Evolutionary conservation across 2,329 filamentous ascomycete species (phyloP), one percentile per base, ranked within the genome.

Genomic region (Coniochaeta ligniaria): DNA sequence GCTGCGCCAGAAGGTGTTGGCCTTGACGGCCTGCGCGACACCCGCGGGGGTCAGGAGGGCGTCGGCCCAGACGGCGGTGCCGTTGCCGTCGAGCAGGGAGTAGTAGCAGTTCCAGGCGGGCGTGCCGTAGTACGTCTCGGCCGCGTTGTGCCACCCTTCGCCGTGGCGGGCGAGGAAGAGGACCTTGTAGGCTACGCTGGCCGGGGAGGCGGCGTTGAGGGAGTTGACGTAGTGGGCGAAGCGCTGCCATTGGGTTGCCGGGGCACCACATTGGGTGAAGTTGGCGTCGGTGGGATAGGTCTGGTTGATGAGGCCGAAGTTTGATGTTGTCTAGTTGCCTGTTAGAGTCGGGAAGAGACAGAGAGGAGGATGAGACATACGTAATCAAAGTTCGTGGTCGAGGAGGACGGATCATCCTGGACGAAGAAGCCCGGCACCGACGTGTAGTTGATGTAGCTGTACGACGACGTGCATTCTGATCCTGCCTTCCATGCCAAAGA

Each of bases 21-120:
- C 85, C 60, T 79, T 80, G 58, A 75, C 68, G 3, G 87, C 85
- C 71, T 91, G 84, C 1, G 71, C 68, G 24, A 81, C 68, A 6
- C 88, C 88, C 0, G 73, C 75, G 1, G 76, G 70, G 0, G 87
- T 90, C 50, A 91, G 78, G 14, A 81, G 76, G 1, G 88, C 78
- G 65, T 90, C 88, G 2, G 81, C 77, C 88, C 88, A 91, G 31
- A 74, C 75, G 1, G 77, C 74, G 2, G 85, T 89, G 54, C 75
- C 80, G 67, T 90, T 88, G 63, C 88, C 87, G 38, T 88, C 81
- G 1, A 80, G 77, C 62, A 83, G 77, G 5, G 83, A 80, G 85
- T 85, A 91, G 75, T 90, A 89, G 71, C 84, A 84, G 69, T 90
- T 87, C 88, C 87, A 90, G 2, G 83, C 84, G 1, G 84, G 81